Evolutionary conservation across 805 yeast genomes (phyloP), one percentile per base, ranked within the genome.

Genomic region (Metschnikowia kofuensis): DNA sequence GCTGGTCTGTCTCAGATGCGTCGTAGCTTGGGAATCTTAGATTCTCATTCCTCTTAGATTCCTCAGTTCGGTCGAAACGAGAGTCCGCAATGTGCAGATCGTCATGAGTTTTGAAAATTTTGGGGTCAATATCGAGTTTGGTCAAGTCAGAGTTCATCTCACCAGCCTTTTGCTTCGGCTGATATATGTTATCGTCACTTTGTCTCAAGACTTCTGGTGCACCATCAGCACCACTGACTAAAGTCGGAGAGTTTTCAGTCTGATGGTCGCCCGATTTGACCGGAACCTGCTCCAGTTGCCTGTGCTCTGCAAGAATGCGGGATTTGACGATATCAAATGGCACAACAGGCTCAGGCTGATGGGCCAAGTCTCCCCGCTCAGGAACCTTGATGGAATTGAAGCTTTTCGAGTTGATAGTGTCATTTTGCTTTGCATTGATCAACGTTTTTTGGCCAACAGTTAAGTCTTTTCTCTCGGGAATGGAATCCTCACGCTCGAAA

Each of bases 171-270:
- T 21, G 21, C 21, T 21, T 21, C 4, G 21, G 21, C 2, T 37
- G 45, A 28, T 41, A 40, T 10, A 46, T 35, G n/a, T 46, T 27
- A 14, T 15, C 38, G 31, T 42, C 50, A 7, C 30, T 37, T 14
- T 35, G 32, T 6, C 28, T 41, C 36, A 41, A 34, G 2, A 47
- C 40, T n/a, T 47, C 16, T 7, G 50, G 44, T 3, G 29, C 30
- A 4, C 50, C 50, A 35, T 38, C 16, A 6, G 16, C 27, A 13
- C 40, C 47, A 35, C 47, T 42, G 37, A 47, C 47, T 29, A 47
- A 35, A 7, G 50, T 47, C 12, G 50, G 47, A 34, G 41, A 40
- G 4, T 47, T 45, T 14, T 46, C 39, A 7, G 39, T 13, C n/a
- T n/a, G 39, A 27, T 2, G 8, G 3, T 13, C 13, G 5, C 10